Conservation (phyloP, 2,329 filamentous ascomycete genomes). For the Botrytis byssoidea region DNA sequence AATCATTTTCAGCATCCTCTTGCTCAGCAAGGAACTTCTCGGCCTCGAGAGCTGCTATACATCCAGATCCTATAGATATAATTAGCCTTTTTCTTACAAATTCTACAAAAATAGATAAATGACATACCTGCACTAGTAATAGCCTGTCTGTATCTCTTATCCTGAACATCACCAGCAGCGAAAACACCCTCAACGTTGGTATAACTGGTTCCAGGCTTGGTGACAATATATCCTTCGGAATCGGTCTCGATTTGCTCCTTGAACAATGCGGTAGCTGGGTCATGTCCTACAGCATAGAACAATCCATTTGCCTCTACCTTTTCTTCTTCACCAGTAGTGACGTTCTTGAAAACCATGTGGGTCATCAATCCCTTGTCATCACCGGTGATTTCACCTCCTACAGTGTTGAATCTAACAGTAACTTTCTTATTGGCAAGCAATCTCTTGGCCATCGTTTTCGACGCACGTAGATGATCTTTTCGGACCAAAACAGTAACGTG, state of each 20-base stretch:
- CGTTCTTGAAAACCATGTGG: slow-evolving; percentile 80
- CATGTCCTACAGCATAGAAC: slow-evolving; percentile 97
- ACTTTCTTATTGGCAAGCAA: slow-evolving; percentile 83
- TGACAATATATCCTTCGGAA: slow-evolving; percentile 86
- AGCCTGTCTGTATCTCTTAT: slow-evolving; percentile 96
- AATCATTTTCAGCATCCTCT: slow-evolving; percentile 34
- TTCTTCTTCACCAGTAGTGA: slow-evolving; percentile 71
- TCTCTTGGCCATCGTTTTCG: slow-evolving; percentile 87
- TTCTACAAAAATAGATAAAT: background rate
- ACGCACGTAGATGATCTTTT: slow-evolving; percentile 80
- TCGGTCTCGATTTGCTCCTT: slow-evolving; percentile 89
- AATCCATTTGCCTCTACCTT: slow-evolving; percentile 87
- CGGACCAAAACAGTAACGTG: slow-evolving; percentile 94
- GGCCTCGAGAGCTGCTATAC: slow-evolving; percentile 91
- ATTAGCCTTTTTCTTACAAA: slow-evolving; percentile 27
- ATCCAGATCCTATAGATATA: slow-evolving; percentile 69
- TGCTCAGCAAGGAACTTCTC: slow-evolving; percentile 85
- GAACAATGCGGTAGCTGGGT: slow-evolving; percentile 86
- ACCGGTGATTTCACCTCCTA: slow-evolving; percentile 79
- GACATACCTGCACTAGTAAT: slow-evolving; percentile 91
- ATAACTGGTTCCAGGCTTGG: slow-evolving; percentile 80
- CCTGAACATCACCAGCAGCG: slow-evolving; percentile 95
- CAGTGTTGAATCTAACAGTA: slow-evolving; percentile 81
- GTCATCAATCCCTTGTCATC: slow-evolving; percentile 86
- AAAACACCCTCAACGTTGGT: slow-evolving; percentile 92